Conservation (phyloP, 805 yeast species). For the Saturnispora diversa region DNA sequence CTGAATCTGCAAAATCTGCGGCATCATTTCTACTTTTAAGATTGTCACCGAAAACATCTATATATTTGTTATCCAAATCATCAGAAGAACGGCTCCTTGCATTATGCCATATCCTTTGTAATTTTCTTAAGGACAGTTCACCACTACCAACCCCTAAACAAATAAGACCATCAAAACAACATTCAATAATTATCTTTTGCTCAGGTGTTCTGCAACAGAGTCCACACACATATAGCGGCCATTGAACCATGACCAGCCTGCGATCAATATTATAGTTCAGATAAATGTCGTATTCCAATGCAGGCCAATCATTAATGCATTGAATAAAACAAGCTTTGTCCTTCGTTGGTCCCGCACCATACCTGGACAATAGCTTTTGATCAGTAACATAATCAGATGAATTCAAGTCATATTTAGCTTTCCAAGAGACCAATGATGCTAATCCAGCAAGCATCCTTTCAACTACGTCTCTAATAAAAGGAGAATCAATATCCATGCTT, state of each 20-base stretch:
- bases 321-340: not conserved
- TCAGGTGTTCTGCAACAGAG: conserved; percentile 26
- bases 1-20: conserved; percentile 27
- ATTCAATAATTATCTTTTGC: conserved; percentile 29
- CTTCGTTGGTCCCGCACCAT: conserved; percentile 5
- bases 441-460: conserved; percentile 26
- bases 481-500: conserved; percentile 20
- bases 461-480: conserved; percentile 27
- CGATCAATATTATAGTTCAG: conserved; percentile 29
- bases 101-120: conserved; percentile 27
- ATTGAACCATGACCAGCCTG: conserved; percentile 31
- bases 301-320: conserved; percentile 10
- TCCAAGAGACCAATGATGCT: conserved; percentile 20
- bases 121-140: conserved; percentile 27
- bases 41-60: conserved; percentile 15
- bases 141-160: conserved; percentile 32
- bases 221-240: conserved; percentile 32
- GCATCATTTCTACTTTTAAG: not conserved
- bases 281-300: conserved; percentile 24
- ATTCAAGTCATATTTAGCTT: conserved; percentile 2
- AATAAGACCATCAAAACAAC: conserved; percentile 30
- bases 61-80: conserved; percentile 19
- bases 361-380: not conserved
- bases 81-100: conserved; percentile 23
- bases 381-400: not conserved